These are phyloP conservation scores for Colletotrichum agaves DNA, from an alignment of 2,329 filamentous ascomycete genomes.

Conservation along the genomic window DNA sequence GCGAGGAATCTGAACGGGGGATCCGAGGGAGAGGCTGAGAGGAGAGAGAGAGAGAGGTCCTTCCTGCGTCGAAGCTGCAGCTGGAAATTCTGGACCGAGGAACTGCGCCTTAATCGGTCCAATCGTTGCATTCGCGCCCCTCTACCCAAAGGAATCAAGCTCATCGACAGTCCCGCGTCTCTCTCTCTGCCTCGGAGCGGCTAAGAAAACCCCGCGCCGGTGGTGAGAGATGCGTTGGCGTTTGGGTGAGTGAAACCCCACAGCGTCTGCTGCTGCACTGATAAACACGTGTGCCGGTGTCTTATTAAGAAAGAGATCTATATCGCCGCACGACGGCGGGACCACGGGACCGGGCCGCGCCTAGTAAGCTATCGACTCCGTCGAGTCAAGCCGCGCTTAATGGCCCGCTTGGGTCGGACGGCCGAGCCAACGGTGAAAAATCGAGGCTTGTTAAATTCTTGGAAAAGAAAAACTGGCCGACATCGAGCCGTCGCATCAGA, in stretches of 20 bases:
- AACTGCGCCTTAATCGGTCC: not conserved
- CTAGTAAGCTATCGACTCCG: not conserved
- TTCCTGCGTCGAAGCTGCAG: not conserved
- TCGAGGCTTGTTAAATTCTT: not conserved
- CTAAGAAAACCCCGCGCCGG: not conserved
- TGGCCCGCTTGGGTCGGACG: constrained; percentile 12
- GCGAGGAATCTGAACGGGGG: too few species aligned
- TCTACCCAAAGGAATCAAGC: not conserved
- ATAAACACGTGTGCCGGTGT: not conserved
- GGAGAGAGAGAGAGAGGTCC: not conserved
- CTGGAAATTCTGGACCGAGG: constrained; percentile 1
- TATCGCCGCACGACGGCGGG: constrained; percentile 1
- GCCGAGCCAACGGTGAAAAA: not conserved
- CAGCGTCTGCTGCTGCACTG: not conserved
- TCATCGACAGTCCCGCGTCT: not conserved
- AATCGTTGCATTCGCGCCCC: not conserved
- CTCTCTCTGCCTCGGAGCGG: not conserved
- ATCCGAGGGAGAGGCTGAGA: not conserved
- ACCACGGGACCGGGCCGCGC: constrained; percentile 30
- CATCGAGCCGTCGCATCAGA: not conserved
- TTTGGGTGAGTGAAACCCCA: too few species aligned
- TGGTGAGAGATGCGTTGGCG: not conserved
- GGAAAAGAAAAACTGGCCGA: not conserved
- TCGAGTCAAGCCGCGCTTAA: not conserved
- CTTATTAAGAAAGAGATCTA: not conserved